Evolutionary conservation across 2,329 filamentous ascomycete genomes (phyloP).

Genomic region (Cucurbitaria berberidis): DNA sequence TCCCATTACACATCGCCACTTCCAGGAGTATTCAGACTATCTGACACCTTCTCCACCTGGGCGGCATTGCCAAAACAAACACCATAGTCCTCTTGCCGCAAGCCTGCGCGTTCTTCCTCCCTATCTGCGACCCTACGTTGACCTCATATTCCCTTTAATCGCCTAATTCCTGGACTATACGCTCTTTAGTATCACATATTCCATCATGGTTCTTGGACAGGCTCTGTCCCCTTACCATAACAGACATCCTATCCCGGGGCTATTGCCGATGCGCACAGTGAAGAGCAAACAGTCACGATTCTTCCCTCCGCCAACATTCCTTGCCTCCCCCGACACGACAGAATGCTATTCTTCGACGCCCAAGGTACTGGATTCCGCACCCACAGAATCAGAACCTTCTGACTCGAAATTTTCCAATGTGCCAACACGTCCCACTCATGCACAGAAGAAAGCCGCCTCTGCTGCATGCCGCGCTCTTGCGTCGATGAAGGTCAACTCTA

Average conservation of each 20-base stretch:
- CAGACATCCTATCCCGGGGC: conserved; percentile 7
- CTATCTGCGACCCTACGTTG: not conserved
- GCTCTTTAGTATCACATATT: conserved; percentile 9
- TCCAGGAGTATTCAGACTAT: too few relatives aligned
- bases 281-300: conserved; percentile 5
- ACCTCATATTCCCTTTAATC: conserved; percentile 11
- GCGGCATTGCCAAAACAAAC: not conserved
- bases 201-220: conserved; percentile 24
- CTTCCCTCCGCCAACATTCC: conserved; percentile 27
- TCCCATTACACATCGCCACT: too few relatives aligned
- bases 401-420: not conserved
- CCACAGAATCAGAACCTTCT: not conserved
- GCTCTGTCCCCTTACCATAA: conserved; percentile 14
- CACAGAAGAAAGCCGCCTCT: not conserved
- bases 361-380: not conserved
- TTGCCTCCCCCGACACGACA: conserved; percentile 9
- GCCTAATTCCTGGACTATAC: conserved; percentile 14
- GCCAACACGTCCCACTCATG: not conserved
- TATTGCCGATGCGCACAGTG: conserved; percentile 6
- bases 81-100: not conserved
- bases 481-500: not conserved
- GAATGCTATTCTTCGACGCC: conserved; percentile 1
- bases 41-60: not conserved
- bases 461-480: not conserved
- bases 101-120: not conserved